These are phyloP conservation scores for Pseudohyphozyma bogoriensis DNA, from an alignment of 768 basidiomycete genomes.

Conservation along the genomic window DNA sequence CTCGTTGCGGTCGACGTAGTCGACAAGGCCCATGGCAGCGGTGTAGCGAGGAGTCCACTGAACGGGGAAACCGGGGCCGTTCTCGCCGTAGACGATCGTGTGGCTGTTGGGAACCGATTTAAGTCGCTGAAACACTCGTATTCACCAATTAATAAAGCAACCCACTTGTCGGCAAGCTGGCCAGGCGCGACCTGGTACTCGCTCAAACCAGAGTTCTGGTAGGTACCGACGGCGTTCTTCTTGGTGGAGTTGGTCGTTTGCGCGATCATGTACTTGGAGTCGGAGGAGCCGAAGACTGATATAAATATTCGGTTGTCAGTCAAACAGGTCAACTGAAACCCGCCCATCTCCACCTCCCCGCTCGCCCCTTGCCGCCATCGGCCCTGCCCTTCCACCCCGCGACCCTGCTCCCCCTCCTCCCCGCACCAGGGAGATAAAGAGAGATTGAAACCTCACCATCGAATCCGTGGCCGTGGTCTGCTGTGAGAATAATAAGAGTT, in stretches of 20 bases:
- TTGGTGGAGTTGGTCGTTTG: conserved; percentile 35
- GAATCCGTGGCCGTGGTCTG: conserved; percentile 37
- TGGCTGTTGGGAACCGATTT: conserved; percentile 31
- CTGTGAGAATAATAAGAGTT: conserved; percentile 39
- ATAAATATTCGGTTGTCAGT: no score
- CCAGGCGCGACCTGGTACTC: conserved; percentile 36
- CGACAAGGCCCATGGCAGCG: conserved; percentile 34
- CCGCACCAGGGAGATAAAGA: no score
- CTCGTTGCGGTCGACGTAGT: background rate
- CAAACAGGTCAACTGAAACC: background rate
- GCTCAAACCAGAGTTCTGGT: conserved; percentile 35
- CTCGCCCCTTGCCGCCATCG: no score
- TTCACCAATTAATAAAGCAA: no score
- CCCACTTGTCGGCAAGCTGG: background rate
- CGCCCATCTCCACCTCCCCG: conserved; percentile 29
- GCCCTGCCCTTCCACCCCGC: no score
- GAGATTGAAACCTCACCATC: conserved; percentile 10
- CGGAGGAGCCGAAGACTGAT: no score
- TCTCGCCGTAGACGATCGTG: conserved; percentile 31
- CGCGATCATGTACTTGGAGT: conserved; percentile 32
- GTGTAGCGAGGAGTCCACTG: conserved; percentile 41
- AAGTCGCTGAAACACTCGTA: conserved; percentile 12
- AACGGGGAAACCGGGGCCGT: conserved; percentile 38
- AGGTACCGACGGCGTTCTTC: conserved; percentile 38
- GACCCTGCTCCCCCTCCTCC: no score